phyloP scores from a whole-genome alignment of 768 basidiomycete species.

The Coprinopsis sp. region DNA sequence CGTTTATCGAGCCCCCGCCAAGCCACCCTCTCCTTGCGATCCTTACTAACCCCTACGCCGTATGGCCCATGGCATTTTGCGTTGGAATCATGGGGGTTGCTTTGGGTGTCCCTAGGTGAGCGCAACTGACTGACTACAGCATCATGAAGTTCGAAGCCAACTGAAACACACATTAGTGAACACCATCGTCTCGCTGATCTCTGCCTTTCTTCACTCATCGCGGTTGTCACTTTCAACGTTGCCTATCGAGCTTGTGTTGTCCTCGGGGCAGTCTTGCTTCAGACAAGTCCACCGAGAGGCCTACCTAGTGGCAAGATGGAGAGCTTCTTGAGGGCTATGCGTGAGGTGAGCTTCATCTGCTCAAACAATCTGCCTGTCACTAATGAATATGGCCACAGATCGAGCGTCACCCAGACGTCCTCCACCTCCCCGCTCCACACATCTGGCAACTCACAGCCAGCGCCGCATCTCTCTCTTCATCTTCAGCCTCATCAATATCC shows the following conservation, averaged over 20 bases:
- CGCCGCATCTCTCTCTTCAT: constrained; percentile 17
- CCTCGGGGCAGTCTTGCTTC: constrained; percentile 81
- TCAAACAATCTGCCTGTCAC: not conserved
- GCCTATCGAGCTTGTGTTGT: constrained; percentile 82
- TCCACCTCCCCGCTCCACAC: constrained; percentile 80
- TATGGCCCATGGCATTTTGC: constrained; percentile 59
- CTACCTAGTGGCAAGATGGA: constrained; percentile 68
- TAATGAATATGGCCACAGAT: constrained; percentile 40
- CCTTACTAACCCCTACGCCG: constrained; percentile 71
- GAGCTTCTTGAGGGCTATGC: constrained; percentile 72
- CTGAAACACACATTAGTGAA: constrained; percentile 18
- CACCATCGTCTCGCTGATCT: constrained; percentile 79
- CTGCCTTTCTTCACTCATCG: constrained; percentile 73
- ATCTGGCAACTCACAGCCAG: constrained; percentile 79
- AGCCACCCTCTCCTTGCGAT: constrained; percentile 34
- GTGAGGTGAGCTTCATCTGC: constrained; percentile 52
- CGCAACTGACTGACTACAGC: not conserved
- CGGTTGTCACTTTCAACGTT: constrained; percentile 72
- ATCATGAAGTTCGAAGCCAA: not conserved
- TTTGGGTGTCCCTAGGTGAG: constrained; percentile 54
- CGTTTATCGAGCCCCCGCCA: constrained; percentile 28
- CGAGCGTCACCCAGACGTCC: constrained; percentile 77
- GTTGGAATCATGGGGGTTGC: constrained; percentile 50
- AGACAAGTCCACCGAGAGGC: constrained; percentile 77
- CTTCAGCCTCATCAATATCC: too few species aligned